A percentile compares a stretch with the other conserved stretches of the same genome.
Evolutionary conservation across 1,284 basidiomycete species (phyloP).

Genomic region (Austroboletus novae-zelandiae): DNA sequence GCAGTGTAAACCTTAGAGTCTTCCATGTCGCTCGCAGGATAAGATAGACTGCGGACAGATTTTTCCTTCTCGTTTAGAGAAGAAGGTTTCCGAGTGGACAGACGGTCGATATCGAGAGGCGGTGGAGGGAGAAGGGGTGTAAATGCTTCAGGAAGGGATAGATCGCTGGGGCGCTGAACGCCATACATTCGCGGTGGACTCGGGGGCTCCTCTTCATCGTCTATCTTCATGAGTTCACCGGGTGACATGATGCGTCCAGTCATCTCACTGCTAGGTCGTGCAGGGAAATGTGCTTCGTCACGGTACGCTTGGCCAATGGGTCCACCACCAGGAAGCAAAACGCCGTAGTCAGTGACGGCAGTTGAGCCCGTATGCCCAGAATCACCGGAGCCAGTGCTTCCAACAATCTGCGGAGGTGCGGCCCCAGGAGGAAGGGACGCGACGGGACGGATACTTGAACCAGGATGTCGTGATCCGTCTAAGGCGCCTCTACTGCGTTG

Average conservation of each 20-base stretch:
- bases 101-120: conserved; percentile 34
- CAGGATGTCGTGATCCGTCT: conserved; percentile 11
- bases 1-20: conserved; percentile 55
- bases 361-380: conserved; percentile 26
- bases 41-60: conserved; percentile 33
- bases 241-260: conserved; percentile 29
- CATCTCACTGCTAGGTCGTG: conserved; percentile 30
- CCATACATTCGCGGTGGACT: conserved; percentile 28
- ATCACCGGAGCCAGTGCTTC: conserved; percentile 29
- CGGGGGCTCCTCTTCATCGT: conserved; percentile 27
- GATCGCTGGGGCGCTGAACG: conserved; percentile 22
- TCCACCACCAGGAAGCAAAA: conserved; percentile 31
- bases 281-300: conserved; percentile 21
- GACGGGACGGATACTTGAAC: conserved; percentile 26
- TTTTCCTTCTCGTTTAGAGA: conserved; percentile 32
- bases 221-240: conserved; percentile 28
- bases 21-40: conserved; percentile 42
- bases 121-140: conserved; percentile 43
- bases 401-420: conserved; percentile 26
- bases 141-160: conserved; percentile 27
- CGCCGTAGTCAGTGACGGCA: conserved; percentile 30
- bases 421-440: conserved; percentile 32
- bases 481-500: conserved; percentile 34
- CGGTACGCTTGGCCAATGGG: conserved; percentile 33
- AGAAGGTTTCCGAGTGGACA: conserved; percentile 32